Base-by-base conservation (phyloP, 1,284 basidiomycete genomes). In the Naganishia cerealis region DNA sequence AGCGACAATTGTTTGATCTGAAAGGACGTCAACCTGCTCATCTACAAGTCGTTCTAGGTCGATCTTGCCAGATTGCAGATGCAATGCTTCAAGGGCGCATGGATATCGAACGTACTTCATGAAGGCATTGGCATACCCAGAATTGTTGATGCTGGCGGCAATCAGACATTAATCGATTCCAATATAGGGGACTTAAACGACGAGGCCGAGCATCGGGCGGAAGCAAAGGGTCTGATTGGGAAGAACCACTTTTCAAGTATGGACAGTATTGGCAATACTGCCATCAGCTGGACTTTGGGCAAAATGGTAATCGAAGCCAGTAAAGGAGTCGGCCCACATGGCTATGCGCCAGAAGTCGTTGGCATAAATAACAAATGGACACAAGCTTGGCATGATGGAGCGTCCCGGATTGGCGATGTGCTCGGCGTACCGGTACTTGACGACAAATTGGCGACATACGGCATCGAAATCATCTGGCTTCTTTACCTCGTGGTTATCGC, bases 61-160 rank as follows among this genome's bases (percentile, higher is more conserved):
- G 92, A 94, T 76, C 81, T 91, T 48, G 86, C 89, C 43, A 86
- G 95, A 40, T 81, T 99, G 70, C 87, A 95, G 81, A 91, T 95
- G 89, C 96, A 99, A 77, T 99, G 96, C 78, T 99, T 99, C 88
- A 99, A 99, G 79, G 93, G 95, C 0, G 94, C 95, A 1, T 99
- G 96, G 96, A 87, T 99, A 68, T 88, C 90, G 67, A 98, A 97
- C 76, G 90, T 99, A 29, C 82, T 99, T 4, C 95, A 99, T 76
- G 92, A 97, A 75, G 96, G 95, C 29, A 90, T 99, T 66, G 94
- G 93, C 16, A 87, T 99, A 76, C 96, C 96, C 13, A 86, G 96
- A 39, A 88, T 97, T 40, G 86, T 92, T 54, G 94, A 97, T 77
- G 83, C 85, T 2, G 90, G 86, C 6, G 92, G 92, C 0, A 90